These are phyloP conservation scores for Huntiella decipiens DNA, from an alignment of 2,329 filamentous ascomycete species.

Conservation along the genomic window DNA sequence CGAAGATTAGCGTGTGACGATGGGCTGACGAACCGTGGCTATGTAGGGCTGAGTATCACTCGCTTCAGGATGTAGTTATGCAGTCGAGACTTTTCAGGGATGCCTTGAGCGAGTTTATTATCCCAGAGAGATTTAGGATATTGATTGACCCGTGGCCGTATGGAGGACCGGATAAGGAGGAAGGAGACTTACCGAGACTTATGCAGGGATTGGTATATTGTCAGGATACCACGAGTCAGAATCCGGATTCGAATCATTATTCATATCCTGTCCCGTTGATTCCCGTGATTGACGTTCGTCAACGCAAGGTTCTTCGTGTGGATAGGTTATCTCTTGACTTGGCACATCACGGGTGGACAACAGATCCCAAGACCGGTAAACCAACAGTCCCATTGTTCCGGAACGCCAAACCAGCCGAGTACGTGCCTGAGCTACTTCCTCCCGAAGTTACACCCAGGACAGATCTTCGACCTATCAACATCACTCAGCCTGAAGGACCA, in stretches of 20 bases:
- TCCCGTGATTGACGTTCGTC: constrained; percentile 37
- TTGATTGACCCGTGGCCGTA: constrained; percentile 50
- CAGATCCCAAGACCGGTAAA: constrained; percentile 3
- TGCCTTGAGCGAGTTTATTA: constrained; percentile 26
- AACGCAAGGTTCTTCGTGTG: constrained; percentile 34
- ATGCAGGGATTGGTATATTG: constrained; percentile 34
- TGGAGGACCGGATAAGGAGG: constrained; percentile 24
- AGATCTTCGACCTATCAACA: constrained; percentile 49
- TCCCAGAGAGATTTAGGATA: constrained; percentile 24
- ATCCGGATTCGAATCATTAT: constrained; percentile 42
- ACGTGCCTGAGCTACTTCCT: constrained; percentile 31
- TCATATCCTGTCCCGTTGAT: constrained; percentile 40
- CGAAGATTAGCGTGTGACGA: not conserved
- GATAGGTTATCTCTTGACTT: constrained; percentile 35
- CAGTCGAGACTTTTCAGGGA: constrained; percentile 27
- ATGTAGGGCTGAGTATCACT: constrained; percentile 21
- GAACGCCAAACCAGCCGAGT: constrained; percentile 23
- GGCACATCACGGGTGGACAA: constrained; percentile 22
- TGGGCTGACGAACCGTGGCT: not conserved
- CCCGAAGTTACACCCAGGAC: constrained; percentile 21
- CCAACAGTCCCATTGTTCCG: constrained; percentile 28
- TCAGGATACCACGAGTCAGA: constrained; percentile 23
- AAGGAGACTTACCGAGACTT: constrained; percentile 21
- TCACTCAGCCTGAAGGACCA: constrained; percentile 49
- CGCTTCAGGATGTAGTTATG: constrained; percentile 23